Conservation (phyloP, 2,329 filamentous ascomycete genomes). For the Kalmusia sp. region DNA sequence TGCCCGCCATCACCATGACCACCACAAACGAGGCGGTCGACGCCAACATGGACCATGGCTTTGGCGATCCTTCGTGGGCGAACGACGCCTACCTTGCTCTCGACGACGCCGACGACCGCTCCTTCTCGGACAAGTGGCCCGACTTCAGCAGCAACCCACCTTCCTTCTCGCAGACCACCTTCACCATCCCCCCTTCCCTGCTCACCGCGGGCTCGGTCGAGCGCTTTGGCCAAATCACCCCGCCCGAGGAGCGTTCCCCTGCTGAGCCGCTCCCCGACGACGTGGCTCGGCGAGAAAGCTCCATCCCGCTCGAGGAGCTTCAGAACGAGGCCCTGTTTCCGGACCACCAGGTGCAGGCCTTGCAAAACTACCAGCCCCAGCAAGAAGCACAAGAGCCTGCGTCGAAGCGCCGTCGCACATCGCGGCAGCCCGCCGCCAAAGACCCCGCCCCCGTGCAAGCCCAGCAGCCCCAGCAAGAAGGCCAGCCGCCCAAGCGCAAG, state of each 20-base stretch:
- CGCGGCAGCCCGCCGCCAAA: constrained; percentile 14
- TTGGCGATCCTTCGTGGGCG: constrained; percentile 34
- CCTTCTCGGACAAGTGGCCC: constrained; percentile 31
- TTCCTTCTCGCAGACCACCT: constrained; percentile 18
- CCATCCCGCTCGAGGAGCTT: constrained; percentile 39
- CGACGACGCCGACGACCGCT: constrained; percentile 18
- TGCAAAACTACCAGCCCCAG: constrained; percentile 13
- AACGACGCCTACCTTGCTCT: constrained; percentile 36
- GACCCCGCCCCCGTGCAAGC: constrained; percentile 4
- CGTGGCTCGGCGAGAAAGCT: constrained; percentile 21
- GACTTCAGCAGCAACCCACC: constrained; percentile 19
- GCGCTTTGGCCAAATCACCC: constrained; percentile 45
- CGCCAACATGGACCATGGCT: constrained; percentile 10
- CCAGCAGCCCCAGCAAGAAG: constrained; percentile 20
- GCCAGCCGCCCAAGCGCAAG: constrained; percentile 43
- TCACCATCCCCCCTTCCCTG: constrained; percentile 38
- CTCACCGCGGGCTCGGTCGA: constrained; percentile 35
- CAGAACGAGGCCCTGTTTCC: constrained; percentile 37
- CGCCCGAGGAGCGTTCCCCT: constrained; percentile 44
- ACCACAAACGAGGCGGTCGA: constrained; percentile 31
- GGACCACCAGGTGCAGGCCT: constrained; percentile 11
- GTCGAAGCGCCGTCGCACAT: constrained; percentile 38
- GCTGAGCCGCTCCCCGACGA: constrained; percentile 18
- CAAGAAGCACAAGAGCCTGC: constrained; percentile 18
- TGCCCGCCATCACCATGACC: not conserved